These are phyloP conservation scores for Capsicum baccatum DNA, from an alignment of 257 asterid genomes.

Conservation along the genomic window DNA sequence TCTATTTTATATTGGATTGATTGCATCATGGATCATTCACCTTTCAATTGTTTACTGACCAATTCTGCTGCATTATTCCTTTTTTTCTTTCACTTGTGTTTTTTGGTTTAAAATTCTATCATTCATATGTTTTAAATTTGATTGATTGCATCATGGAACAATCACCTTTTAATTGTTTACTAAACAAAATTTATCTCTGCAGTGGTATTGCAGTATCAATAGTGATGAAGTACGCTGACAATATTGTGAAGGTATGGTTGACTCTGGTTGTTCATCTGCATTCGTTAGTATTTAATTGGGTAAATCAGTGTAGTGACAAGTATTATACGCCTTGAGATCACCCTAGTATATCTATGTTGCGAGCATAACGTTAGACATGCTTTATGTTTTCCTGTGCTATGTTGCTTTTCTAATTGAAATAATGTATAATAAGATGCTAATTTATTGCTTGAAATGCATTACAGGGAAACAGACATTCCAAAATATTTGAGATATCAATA, in stretches of 20 bases:
- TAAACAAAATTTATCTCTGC: constrained; percentile 33
- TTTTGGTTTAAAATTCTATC: background rate
- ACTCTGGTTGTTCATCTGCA: constrained; percentile 28
- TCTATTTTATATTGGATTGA: too few relatives aligned
- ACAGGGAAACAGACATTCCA: background rate
- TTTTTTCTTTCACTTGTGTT: background rate
- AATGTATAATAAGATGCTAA: background rate
- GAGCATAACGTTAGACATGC: background rate
- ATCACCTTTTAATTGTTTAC: background rate
- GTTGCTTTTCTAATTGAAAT: background rate
- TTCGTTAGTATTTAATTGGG: background rate
- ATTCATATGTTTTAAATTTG: background rate
- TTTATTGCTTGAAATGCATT: background rate
- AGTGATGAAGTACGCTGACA: constrained; percentile 88
- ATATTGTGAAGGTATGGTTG: constrained; percentile 39
- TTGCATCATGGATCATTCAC: too few relatives aligned
- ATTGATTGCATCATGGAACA: background rate
- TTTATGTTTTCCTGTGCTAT: background rate
- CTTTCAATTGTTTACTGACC: too few relatives aligned
- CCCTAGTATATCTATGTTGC: background rate
- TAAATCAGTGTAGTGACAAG: background rate
- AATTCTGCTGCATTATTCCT: background rate
- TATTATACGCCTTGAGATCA: background rate
- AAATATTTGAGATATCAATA: background rate
- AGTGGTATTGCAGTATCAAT: constrained; percentile 99